Conservation (phyloP, 306 rosid species). For the Arachis stenosperma region DNA sequence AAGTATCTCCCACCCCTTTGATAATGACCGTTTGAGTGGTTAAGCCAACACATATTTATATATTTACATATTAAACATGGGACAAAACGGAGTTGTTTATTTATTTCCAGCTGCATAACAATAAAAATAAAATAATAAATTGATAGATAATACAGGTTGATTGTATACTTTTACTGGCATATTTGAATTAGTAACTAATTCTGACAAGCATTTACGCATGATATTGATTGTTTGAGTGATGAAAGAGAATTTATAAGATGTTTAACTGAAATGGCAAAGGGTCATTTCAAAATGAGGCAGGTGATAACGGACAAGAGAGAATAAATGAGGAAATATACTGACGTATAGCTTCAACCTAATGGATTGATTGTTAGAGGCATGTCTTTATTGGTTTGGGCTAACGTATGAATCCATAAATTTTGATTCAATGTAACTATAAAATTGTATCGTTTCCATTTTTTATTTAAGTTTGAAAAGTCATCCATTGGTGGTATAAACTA, state of each 20-base stretch:
- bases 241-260: no score
- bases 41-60: background rate
- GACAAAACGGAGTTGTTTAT: background rate
- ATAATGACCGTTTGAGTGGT: conserved; percentile 21
- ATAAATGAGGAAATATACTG: background rate
- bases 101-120: background rate
- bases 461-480: no score
- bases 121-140: no score
- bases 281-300: background rate
- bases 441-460: no score
- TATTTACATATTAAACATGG: background rate
- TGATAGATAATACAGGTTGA: no score
- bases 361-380: no score
- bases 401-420: no score
- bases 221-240: background rate
- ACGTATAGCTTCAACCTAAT: background rate
- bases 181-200: no score
- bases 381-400: no score
- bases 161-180: no score
- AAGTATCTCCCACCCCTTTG: background rate
- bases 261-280: background rate
- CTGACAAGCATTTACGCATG: background rate
- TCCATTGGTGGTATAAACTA: no score
- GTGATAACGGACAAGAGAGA: background rate
- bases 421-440: no score